These are phyloP conservation scores for Podaxis carcinomalis DNA, from an alignment of 768 basidiomycete genomes.

Conservation along the genomic window DNA sequence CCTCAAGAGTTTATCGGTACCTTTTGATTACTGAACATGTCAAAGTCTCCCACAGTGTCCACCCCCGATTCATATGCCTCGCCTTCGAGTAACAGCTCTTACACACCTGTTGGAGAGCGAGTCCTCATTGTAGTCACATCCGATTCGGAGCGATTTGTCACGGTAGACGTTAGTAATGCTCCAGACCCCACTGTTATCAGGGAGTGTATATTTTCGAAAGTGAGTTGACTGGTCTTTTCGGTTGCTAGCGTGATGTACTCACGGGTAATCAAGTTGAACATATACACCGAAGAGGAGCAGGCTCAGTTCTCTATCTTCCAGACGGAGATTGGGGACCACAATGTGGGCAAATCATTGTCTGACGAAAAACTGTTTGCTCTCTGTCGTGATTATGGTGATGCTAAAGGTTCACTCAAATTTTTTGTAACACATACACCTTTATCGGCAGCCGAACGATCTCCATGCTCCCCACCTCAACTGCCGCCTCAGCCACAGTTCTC, in stretches of 20 bases:
- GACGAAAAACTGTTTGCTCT: constrained; percentile 69
- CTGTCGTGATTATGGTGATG: constrained; percentile 70
- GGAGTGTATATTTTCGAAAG: constrained; percentile 79
- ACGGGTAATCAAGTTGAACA: constrained; percentile 51
- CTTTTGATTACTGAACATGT: constrained; percentile 10
- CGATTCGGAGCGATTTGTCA: constrained; percentile 71
- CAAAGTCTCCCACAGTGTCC: constrained; percentile 37
- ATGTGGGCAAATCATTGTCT: constrained; percentile 67
- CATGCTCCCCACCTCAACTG: constrained; percentile 21
- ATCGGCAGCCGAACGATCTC: constrained; percentile 49
- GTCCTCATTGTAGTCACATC: constrained; percentile 65
- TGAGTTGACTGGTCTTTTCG: constrained; percentile 26
- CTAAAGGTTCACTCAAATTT: constrained; percentile 79
- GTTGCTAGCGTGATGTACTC: neutral
- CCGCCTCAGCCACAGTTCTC: constrained; percentile 28
- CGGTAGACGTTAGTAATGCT: constrained; percentile 68
- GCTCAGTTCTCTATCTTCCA: constrained; percentile 75
- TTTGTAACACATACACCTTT: constrained; percentile 68
- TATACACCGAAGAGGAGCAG: constrained; percentile 79
- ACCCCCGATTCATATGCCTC: constrained; percentile 30
- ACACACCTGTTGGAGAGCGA: constrained; percentile 28
- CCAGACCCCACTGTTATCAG: constrained; percentile 65
- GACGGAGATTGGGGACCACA: constrained; percentile 80
- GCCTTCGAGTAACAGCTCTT: constrained; percentile 18
- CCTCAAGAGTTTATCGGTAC: constrained; percentile 20